Percentiles rank a stretch among this genome's conserved stretches.
Conservation (phyloP, 495 filamentous ascomycete species). For the Astrothelium macrocarpum region DNA sequence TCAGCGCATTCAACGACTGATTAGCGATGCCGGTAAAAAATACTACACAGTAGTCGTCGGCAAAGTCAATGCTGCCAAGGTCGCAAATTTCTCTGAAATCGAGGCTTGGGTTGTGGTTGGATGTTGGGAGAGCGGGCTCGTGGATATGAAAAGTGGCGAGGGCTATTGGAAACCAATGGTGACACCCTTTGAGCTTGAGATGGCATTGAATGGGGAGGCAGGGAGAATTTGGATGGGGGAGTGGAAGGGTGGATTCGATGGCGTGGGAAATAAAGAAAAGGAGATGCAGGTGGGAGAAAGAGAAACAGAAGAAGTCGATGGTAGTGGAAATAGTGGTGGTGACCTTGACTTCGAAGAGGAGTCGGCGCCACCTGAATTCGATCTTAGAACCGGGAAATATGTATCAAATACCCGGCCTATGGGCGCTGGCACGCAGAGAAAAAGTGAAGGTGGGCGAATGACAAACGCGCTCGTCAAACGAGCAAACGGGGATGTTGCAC, state of each 20-base stretch:
- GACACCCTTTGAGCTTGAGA: slow-evolving; percentile 80
- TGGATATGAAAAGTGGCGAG: slow-evolving; percentile 52
- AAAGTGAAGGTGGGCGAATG: background rate
- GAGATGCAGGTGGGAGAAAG: slow-evolving; percentile 11
- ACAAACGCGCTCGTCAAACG: slow-evolving; percentile 45
- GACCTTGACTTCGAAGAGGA: slow-evolving; percentile 51
- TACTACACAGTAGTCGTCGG: slow-evolving; percentile 93
- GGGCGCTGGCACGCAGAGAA: slow-evolving; percentile 19
- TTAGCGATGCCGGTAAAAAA: slow-evolving; percentile 75
- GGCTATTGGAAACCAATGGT: slow-evolving; percentile 80
- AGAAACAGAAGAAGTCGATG: slow-evolving; percentile 8
- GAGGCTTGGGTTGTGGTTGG: slow-evolving; percentile 96
- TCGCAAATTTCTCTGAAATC: slow-evolving; percentile 92
- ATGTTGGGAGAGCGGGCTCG: slow-evolving; percentile 91
- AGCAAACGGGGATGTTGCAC: slow-evolving; percentile 59
- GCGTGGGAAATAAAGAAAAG: slow-evolving; percentile 19
- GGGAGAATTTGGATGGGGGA: slow-evolving; percentile 45
- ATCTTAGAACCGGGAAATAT: slow-evolving; percentile 79
- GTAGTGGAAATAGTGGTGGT: slow-evolving; percentile 30
- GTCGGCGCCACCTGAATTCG: slow-evolving; percentile 78
- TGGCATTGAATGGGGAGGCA: slow-evolving; percentile 60
- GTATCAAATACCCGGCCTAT: slow-evolving; percentile 78
- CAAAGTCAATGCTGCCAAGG: slow-evolving; percentile 88
- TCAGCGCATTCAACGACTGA: slow-evolving; percentile 56
- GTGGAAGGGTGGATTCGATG: slow-evolving; percentile 39